These are phyloP conservation scores for Botrytis pseudocinerea DNA, from an alignment of 2,329 filamentous ascomycete species.

Conservation along the genomic window DNA sequence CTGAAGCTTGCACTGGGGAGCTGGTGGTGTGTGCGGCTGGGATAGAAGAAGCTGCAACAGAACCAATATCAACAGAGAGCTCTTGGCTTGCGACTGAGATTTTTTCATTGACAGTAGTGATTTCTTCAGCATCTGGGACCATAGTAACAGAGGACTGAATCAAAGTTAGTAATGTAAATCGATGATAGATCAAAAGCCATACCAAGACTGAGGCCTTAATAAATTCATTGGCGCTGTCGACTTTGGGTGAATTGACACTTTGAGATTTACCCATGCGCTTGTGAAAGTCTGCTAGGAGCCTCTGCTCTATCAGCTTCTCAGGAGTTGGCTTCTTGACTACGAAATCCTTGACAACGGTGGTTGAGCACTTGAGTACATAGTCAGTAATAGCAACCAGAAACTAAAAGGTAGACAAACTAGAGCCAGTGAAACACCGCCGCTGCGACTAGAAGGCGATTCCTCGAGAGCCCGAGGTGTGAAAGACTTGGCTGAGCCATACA, in stretches of 20 bases:
- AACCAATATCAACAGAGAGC: not conserved
- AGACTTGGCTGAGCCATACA: not conserved
- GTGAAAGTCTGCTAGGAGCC: not conserved
- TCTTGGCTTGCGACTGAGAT: not conserved
- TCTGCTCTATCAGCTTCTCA: not conserved
- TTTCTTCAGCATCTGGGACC: not conserved
- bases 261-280: not conserved
- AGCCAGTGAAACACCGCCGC: not conserved
- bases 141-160: not conserved
- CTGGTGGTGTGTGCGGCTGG: not conserved
- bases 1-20: not conserved
- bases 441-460: slow-evolving; percentile 2
- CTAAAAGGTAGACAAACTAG: not conserved
- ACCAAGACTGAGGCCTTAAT: not conserved
- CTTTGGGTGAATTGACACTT: not conserved
- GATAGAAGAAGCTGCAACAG: not conserved
- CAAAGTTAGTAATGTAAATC: not conserved
- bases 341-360: not conserved
- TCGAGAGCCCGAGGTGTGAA: not conserved
- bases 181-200: not conserved
- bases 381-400: not conserved
- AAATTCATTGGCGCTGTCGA: not conserved
- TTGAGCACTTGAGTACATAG: not conserved
- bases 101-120: not conserved
- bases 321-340: not conserved